Conservation (phyloP, 371 early-diverging fungal species). For the Zancudomyces culisetae region DNA sequence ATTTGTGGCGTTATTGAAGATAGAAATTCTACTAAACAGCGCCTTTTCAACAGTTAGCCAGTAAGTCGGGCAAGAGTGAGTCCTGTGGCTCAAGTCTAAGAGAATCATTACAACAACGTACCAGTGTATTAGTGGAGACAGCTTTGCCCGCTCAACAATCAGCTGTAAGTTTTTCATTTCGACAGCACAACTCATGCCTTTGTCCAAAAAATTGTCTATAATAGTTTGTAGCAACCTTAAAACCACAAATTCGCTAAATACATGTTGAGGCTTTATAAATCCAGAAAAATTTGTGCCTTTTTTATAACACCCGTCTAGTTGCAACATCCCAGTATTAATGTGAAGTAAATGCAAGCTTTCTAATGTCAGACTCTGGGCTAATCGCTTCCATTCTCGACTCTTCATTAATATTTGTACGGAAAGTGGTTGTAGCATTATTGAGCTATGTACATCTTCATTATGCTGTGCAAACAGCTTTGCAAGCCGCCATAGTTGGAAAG, state of each 20-base stretch:
- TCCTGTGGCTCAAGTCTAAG: neutral
- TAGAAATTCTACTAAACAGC: neutral
- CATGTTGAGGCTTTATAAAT: neutral
- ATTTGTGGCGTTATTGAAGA: neutral
- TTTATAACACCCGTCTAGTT: neutral
- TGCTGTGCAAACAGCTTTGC: neutral
- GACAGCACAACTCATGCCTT: neutral
- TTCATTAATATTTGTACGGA: constrained; percentile 1
- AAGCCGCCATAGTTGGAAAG: neutral
- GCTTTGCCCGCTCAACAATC: neutral
- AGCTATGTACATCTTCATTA: neutral
- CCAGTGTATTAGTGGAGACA: constrained; percentile 2
- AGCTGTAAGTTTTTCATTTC: neutral
- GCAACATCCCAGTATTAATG: neutral
- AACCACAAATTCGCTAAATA: constrained; percentile 3
- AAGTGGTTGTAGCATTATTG: constrained; percentile 1
- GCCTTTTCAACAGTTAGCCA: constrained; percentile 1
- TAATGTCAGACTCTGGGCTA: constrained; percentile 1
- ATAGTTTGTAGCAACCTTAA: neutral
- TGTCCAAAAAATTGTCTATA: neutral
- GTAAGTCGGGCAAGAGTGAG: neutral
- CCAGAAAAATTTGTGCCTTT: too few species aligned
- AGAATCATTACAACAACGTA: neutral
- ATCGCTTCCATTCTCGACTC: constrained; percentile 1
- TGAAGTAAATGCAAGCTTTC: neutral